Percentiles rank a stretch among this genome's conserved stretches.
phyloP scores from a whole-genome alignment of 1,284 basidiomycete genomes.

The Ustilago shanxiensis region DNA sequence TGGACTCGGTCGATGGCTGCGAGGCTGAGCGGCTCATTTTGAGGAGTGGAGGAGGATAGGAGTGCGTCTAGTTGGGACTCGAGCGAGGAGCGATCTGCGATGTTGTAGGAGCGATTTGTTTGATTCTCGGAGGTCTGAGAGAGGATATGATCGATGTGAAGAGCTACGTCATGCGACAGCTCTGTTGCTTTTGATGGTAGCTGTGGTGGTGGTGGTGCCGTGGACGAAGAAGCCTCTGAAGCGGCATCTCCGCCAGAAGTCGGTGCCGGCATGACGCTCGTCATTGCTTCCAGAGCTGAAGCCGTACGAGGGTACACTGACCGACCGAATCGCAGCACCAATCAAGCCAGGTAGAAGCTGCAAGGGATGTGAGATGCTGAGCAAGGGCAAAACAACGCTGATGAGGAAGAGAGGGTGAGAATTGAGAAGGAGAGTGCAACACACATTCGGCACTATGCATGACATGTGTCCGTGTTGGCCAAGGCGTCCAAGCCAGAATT shows the following conservation, averaged over 20 bases:
- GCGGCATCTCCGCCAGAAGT: conserved; percentile 6
- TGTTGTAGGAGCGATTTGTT: conserved; percentile 18
- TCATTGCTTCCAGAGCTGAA: conserved; percentile 17
- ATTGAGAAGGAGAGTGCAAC: conserved; percentile 15
- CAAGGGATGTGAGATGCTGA: background rate
- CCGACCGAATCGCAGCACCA: too few relatives aligned
- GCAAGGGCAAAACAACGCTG: background rate
- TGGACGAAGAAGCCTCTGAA: conserved; percentile 1
- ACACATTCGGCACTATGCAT: conserved; percentile 18
- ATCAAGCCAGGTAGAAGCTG: background rate
- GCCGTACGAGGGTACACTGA: background rate
- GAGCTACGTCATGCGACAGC: conserved; percentile 31
- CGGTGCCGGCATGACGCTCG: conserved; percentile 14
- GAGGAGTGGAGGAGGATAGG: conserved; percentile 16
- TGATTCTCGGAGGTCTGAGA: conserved; percentile 11
- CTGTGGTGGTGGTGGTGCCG: conserved; percentile 18
- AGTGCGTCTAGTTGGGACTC: conserved; percentile 39
- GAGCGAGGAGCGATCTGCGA: conserved; percentile 33
- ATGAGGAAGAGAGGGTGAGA: background rate
- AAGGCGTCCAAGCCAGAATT: conserved; percentile 11
- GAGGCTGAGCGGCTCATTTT: conserved; percentile 33
- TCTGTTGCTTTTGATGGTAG: conserved; percentile 22
- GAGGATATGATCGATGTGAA: conserved; percentile 43
- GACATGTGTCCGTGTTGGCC: conserved; percentile 28
- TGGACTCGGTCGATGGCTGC: conserved; percentile 41